These are phyloP conservation scores for Trichosporon asahii DNA, from an alignment of 1,284 basidiomycete species.

Conservation along the genomic window DNA sequence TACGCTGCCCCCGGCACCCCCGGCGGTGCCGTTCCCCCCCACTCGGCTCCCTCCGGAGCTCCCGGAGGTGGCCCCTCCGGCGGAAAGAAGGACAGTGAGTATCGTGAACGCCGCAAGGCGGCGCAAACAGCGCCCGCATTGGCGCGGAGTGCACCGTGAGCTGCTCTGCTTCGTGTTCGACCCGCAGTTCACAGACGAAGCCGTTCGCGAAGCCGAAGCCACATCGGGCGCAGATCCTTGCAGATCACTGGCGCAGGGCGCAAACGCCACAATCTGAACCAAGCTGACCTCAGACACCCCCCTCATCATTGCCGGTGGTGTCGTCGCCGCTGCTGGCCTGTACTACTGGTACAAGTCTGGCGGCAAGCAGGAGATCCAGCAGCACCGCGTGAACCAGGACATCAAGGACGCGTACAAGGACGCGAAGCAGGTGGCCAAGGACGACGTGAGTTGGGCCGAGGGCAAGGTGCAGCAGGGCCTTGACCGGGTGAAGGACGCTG, in stretches of 20 bases:
- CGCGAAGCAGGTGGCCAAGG: not conserved
- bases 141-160: too few relatives aligned
- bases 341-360: slow-evolving; percentile 4
- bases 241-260: not conserved
- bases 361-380: slow-evolving; percentile 9
- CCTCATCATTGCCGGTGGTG: not conserved
- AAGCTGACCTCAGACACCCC: not conserved
- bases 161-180: too few relatives aligned
- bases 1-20: not conserved
- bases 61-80: slow-evolving; percentile 1
- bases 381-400: not conserved
- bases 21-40: not conserved
- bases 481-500: not conserved
- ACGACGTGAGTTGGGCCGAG: slow-evolving; percentile 6
- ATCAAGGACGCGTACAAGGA: slow-evolving; percentile 6
- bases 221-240: not conserved
- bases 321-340: not conserved
- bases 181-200: too few relatives aligned
- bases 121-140: not conserved
- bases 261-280: not conserved
- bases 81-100: slow-evolving; percentile 10
- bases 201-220: not conserved
- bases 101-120: not conserved
- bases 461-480: not conserved
- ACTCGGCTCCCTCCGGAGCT: not conserved